phyloP scores from a whole-genome alignment of 1,139 yeast genomes.

The Yamadazyma mexicana region DNA sequence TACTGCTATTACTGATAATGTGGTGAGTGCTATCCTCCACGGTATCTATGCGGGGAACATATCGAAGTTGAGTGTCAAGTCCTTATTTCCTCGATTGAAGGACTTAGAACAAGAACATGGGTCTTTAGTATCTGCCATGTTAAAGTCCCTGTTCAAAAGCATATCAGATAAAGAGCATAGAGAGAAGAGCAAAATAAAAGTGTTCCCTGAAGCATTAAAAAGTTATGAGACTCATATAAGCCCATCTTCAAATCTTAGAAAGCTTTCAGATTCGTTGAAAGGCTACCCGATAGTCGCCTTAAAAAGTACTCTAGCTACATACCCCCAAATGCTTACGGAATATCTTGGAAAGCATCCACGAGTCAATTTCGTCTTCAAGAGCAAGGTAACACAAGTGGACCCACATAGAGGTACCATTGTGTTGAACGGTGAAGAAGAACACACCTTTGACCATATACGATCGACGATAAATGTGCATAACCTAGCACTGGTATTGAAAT shows the following conservation, averaged over 20 bases:
- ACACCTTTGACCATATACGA: constrained; percentile 52
- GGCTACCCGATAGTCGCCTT: constrained; percentile 55
- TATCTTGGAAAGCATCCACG: constrained; percentile 38
- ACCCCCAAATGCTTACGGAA: constrained; percentile 44
- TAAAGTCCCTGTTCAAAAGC: constrained; percentile 15
- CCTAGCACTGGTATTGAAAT: constrained; percentile 24
- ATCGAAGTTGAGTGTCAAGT: constrained; percentile 59
- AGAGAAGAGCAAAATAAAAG: neutral
- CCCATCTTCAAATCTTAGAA: constrained; percentile 33
- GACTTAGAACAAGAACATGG: constrained; percentile 61
- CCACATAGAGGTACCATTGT: constrained; percentile 13
- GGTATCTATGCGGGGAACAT: constrained; percentile 94
- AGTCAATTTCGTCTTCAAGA: constrained; percentile 34
- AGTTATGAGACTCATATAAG: constrained; percentile 31
- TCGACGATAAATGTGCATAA: constrained; percentile 51
- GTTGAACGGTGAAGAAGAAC: constrained; percentile 8
- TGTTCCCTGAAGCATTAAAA: constrained; percentile 19
- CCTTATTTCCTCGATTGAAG: constrained; percentile 54
- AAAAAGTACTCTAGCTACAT: constrained; percentile 51
- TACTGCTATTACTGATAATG: constrained; percentile 53
- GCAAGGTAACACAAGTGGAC: constrained; percentile 23
- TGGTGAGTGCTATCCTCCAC: constrained; percentile 79
- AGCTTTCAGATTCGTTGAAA: constrained; percentile 36
- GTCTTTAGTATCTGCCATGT: constrained; percentile 47
- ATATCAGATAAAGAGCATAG: constrained; percentile 10